Evolutionary conservation across 768 basidiomycete species (phyloP), one percentile per base, ranked within the genome.

Genomic region (Psilocybe cyanescens): DNA sequence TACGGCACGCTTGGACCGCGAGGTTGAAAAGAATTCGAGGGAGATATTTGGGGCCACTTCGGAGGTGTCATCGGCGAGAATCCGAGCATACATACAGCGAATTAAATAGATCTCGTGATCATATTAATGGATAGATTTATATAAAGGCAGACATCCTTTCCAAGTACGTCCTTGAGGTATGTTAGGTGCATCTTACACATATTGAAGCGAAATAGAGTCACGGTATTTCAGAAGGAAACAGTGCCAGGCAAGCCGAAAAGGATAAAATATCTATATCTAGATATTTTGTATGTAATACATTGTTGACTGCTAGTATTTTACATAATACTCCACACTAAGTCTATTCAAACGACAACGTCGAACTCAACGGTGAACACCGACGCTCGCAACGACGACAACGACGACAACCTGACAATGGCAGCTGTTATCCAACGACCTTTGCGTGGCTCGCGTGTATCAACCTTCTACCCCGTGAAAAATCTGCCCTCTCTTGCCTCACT

Each of bases 401-500:
- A 57, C 55, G 24, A 44, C 17, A 55, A 17, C 12, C 8, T 35
- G 28, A 46, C 16, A 48, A 82, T 79, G 76, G 64, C 76, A n/a
- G 72, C 72, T 31, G 70, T 77, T 35, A 78, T 85, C 3, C 89
- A 88, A 71, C 81, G 92, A 37, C 92, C 92, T 14, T 76, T 87
- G 28, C 88, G 90, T 12, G 92, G 92, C 53, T 89, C 91, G 3
- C 83, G 91, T 28, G 88, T 92, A 19, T 88, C 90, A 8, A 84
- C 90, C 0, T 94, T 94, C 69, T 93, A 93, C 67, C 90, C 91
- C 0, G 79, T 91, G 28, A 92, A 91, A 71, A 80, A 69, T 7
- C 79, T 92, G 2, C 91, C 91, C 0, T 83, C 88, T 0, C 81
- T 91, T 31, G 79, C 90, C 0, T 85, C 88, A 1, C 79, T 97